Base-by-base conservation (phyloP, 176 grass and related monocot genomes). In the Juncus effusus region DNA sequence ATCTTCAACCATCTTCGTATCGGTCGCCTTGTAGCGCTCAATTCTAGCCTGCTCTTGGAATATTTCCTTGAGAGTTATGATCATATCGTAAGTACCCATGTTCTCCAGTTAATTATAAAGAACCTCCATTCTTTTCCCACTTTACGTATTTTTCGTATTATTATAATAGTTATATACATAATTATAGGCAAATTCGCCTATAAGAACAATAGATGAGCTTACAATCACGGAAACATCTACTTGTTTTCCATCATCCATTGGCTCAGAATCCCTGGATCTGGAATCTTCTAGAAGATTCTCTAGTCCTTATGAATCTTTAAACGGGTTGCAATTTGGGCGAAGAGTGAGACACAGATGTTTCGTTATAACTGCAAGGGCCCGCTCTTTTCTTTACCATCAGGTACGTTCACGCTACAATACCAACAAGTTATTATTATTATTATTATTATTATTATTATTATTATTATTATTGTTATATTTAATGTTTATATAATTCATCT, bases 361-460 rank as follows among this genome's bases (percentile, higher is more conserved):
- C 79, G 88, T 97, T 66, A 79, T 97, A 75, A 89, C 88, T 80
- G 94, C 88, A 74, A 83, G 94, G 54, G 80, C 83, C 42, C 85
- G 73, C 3, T 97, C 85, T 69, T 97, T 97, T 79, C 85, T 97
- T 84, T 97, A 97, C 58, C 94, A 97, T 58, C 85, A 97, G 94
- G 94, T 97, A 74, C 59, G 1, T 28, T 28, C 19, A 40, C 58
- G 14, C 7, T 71, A 40, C 51, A 58, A 13, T 59, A 45, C 64
- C 40, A 6, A 9, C 6, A 69, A 40, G 51, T 79, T 64, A 59
- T 66, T 65, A 37, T 8, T 47, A 59, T 69, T 53, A 39, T 56
- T 37, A n/a, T 51, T 16, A 45, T 64, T 11, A 64, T 72, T 28
- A 28, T 28, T 28, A 28, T 28, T 28, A 28, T 28, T 28, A 28